These are phyloP conservation scores for Apophysomyces sp. DNA, from an alignment of 371 early-diverging fungal genomes.

Conservation along the genomic window DNA sequence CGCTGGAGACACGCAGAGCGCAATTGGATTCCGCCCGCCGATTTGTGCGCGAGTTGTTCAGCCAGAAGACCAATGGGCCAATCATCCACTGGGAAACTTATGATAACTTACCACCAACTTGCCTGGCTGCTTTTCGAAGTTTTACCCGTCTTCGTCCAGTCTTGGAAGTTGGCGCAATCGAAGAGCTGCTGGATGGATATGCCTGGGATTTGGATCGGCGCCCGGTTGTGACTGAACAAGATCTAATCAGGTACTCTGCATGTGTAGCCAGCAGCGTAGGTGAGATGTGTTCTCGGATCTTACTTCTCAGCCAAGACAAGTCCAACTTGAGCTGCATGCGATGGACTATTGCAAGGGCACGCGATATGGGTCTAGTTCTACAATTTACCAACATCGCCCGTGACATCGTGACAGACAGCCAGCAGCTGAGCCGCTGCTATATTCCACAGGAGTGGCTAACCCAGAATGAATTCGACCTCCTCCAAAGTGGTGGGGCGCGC, in stretches of 20 bases:
- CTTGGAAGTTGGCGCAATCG: slow-evolving; percentile 39
- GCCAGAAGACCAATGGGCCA: slow-evolving; percentile 7
- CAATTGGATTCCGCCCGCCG: slow-evolving; percentile 23
- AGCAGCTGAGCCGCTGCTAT: slow-evolving; percentile 49
- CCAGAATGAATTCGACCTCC: slow-evolving; percentile 7
- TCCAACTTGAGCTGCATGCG: not conserved
- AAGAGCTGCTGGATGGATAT: slow-evolving; percentile 56
- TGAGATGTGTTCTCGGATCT: slow-evolving; percentile 49
- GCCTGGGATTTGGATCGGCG: slow-evolving; percentile 47
- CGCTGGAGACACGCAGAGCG: slow-evolving; percentile 18
- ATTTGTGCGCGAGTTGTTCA: slow-evolving; percentile 31
- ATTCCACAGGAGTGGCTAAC: slow-evolving; percentile 41
- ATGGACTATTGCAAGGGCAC: slow-evolving; percentile 38
- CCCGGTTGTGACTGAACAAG: slow-evolving; percentile 29
- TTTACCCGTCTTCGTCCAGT: slow-evolving; percentile 37
- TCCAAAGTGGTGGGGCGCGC: slow-evolving; percentile 25
- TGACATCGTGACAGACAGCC: slow-evolving; percentile 62
- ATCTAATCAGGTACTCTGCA: slow-evolving; percentile 48
- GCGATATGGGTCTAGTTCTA: slow-evolving; percentile 60
- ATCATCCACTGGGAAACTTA: slow-evolving; percentile 31
- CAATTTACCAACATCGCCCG: slow-evolving; percentile 63
- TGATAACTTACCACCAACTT: slow-evolving; percentile 18
- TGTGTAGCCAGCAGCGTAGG: slow-evolving; percentile 66
- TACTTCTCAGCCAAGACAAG: slow-evolving; percentile 9
- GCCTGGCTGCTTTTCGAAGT: slow-evolving; percentile 33